Conservation (phyloP, 1,284 basidiomycete genomes). For the Exsudoporus floridanus region DNA sequence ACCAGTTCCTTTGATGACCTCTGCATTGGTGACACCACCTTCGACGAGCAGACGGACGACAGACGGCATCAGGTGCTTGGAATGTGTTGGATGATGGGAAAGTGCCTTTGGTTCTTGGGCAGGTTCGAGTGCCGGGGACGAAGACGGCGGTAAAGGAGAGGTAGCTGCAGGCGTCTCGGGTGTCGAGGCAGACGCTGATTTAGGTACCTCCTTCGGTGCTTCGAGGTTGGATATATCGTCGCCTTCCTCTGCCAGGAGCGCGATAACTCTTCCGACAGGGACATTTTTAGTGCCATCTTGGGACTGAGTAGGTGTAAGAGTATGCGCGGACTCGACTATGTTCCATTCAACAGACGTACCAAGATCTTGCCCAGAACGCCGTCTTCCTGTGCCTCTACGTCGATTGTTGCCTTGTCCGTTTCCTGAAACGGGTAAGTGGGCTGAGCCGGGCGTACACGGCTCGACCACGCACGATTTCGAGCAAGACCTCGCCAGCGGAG, state of each 20-base stretch:
- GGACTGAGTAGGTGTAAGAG: constrained; percentile 45
- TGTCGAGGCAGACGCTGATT: constrained; percentile 24
- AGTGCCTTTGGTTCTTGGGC: constrained; percentile 19
- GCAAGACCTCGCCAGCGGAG: constrained; percentile 82
- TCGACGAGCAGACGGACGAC: constrained; percentile 70
- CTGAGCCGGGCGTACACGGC: constrained; percentile 1
- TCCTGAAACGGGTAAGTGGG: constrained; percentile 56
- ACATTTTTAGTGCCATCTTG: constrained; percentile 84
- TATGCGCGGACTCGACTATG: neutral
- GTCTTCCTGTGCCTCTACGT: constrained; percentile 98
- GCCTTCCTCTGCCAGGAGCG: constrained; percentile 93
- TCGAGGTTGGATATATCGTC: constrained; percentile 90
- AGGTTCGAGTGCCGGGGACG: constrained; percentile 26
- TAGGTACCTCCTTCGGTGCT: constrained; percentile 57
- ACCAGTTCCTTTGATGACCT: constrained; percentile 74
- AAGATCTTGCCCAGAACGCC: constrained; percentile 93
- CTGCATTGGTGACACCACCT: constrained; percentile 53
- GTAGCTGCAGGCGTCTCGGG: constrained; percentile 29
- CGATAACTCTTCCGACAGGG: constrained; percentile 86
- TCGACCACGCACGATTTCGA: constrained; percentile 80
- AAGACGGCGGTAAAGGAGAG: constrained; percentile 33
- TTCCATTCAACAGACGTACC: constrained; percentile 44
- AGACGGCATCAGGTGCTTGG: constrained; percentile 73
- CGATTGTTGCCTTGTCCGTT: constrained; percentile 99
- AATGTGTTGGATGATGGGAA: constrained; percentile 45